A percentile compares a stretch with the other conserved stretches of the same genome.
Evolutionary conservation across 2,329 filamentous ascomycete species (phyloP).

Genomic region (Fusarium brevicatenulatum): DNA sequence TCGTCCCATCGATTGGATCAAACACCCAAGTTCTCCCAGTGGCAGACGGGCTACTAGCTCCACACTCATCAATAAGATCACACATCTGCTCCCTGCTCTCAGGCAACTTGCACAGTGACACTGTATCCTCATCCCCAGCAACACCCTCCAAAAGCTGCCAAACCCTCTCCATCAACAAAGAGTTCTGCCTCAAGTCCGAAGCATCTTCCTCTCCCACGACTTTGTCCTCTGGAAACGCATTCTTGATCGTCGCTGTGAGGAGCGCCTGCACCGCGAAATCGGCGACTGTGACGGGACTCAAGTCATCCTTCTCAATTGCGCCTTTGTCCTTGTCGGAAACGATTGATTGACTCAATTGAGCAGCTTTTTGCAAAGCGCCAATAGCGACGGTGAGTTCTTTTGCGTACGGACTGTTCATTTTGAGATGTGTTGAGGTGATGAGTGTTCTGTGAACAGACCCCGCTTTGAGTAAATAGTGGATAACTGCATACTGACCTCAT

Average conservation of each 20-base stretch:
- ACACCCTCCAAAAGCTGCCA: conserved; percentile 56
- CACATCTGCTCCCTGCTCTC: conserved; percentile 58
- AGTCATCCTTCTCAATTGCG: conserved; percentile 62
- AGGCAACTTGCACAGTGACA: conserved; percentile 48
- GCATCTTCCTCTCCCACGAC: conserved; percentile 68
- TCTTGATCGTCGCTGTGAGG: conserved; percentile 60
- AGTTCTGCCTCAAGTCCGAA: conserved; percentile 56
- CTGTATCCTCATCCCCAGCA: conserved; percentile 41
- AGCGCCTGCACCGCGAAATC: conserved; percentile 70
- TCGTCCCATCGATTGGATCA: conserved; percentile 70
- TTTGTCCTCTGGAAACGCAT: conserved; percentile 60
- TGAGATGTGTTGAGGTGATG: conserved; percentile 10
- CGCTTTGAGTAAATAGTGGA: conserved; percentile 40
- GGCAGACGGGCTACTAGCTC: conserved; percentile 51
- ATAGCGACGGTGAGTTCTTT: conserved; percentile 57
- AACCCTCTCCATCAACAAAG: conserved; percentile 57
- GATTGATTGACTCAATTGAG: conserved; percentile 61
- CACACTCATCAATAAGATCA: conserved; percentile 64
- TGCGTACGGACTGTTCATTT: conserved; percentile 56
- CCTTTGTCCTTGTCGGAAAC: conserved; percentile 60
- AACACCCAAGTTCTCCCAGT: conserved; percentile 65
- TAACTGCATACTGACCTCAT: conserved; percentile 43
- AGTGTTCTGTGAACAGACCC: conserved; percentile 18
- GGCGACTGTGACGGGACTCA: conserved; percentile 67
- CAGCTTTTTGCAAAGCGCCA: conserved; percentile 56